Conservation (phyloP, 2,329 filamentous ascomycete species). For the Cladosporium austrohemisphaericum region DNA sequence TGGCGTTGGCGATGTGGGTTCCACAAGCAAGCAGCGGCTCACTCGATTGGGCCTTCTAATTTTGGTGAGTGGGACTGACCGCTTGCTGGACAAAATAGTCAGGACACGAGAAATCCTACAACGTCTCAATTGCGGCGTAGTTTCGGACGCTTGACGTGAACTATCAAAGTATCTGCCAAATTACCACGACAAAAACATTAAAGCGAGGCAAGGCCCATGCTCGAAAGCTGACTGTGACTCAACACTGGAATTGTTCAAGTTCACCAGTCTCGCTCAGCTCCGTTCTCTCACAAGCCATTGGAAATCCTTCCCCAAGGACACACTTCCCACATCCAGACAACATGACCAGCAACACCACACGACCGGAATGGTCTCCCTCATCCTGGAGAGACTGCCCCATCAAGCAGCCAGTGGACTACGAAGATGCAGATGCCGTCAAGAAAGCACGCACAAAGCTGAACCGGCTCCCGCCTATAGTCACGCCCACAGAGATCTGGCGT, state of each 20-base stretch:
- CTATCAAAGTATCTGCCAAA: too few relatives aligned
- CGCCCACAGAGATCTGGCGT: slow-evolving; percentile 72
- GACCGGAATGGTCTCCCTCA: slow-evolving; percentile 52
- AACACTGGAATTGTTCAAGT: background rate
- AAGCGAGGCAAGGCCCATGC: too few relatives aligned
- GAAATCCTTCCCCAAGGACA: background rate
- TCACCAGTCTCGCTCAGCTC: background rate
- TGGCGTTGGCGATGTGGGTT: background rate
- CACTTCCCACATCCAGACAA: background rate
- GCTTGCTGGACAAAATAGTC: background rate
- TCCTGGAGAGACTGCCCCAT: slow-evolving; percentile 77
- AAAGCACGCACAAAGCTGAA: slow-evolving; percentile 62
- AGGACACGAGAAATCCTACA: too few relatives aligned
- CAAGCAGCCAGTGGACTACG: slow-evolving; percentile 70
- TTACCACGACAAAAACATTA: too few relatives aligned
- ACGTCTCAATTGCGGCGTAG: too few relatives aligned
- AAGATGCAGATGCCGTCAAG: slow-evolving; percentile 57
- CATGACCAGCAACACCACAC: slow-evolving; percentile 14
- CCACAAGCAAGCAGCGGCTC: too few relatives aligned
- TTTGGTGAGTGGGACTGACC: background rate
- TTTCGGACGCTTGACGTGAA: too few relatives aligned
- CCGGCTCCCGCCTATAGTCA: slow-evolving; percentile 72
- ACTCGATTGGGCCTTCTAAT: background rate
- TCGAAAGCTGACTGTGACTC: slow-evolving; percentile 5
- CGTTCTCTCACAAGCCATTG: background rate